A percentile compares a stretch with the other conserved stretches of the same genome.
These are phyloP conservation scores for Stagonosporopsis chrysanthemi DNA, from an alignment of 2,329 filamentous ascomycete genomes.

Conservation along the genomic window DNA sequence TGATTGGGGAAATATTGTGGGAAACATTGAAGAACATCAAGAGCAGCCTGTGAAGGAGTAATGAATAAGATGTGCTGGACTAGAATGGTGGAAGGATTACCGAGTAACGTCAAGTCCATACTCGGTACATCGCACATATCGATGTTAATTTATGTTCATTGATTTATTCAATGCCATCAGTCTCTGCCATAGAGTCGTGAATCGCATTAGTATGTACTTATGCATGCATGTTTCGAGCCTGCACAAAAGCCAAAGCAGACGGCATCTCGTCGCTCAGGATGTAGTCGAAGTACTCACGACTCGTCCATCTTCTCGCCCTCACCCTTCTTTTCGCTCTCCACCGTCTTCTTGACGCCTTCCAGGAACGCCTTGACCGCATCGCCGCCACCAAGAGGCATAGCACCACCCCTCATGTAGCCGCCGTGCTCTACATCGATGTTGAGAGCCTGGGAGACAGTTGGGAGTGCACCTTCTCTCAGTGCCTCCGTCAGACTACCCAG, in stretches of 20 bases:
- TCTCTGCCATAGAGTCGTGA: neutral
- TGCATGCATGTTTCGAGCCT: neutral
- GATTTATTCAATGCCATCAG: neutral
- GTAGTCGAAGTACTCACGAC: constrained; percentile 20
- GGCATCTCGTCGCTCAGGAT: neutral
- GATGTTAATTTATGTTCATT: neutral
- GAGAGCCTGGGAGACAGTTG: constrained; percentile 87
- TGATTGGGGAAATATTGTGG: too few relatives aligned
- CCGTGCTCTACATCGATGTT: constrained; percentile 81
- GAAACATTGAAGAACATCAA: too few relatives aligned
- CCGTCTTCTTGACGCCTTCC: constrained; percentile 82
- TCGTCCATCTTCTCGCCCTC: constrained; percentile 47
- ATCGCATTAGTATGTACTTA: neutral
- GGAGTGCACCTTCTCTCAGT: constrained; percentile 86
- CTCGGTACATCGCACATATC: neutral
- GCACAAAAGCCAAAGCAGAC: neutral
- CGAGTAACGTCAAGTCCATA: neutral
- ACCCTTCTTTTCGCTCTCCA: constrained; percentile 59
- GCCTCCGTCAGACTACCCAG: constrained; percentile 85
- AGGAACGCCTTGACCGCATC: constrained; percentile 92
- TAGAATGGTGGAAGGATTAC: too few relatives aligned
- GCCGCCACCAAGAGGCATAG: constrained; percentile 84
- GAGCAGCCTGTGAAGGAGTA: too few relatives aligned
- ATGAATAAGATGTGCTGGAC: neutral
- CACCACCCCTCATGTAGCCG: constrained; percentile 79